phyloP scores from a whole-genome alignment of 495 filamentous ascomycete genomes.

The Entonaema liquescens region DNA sequence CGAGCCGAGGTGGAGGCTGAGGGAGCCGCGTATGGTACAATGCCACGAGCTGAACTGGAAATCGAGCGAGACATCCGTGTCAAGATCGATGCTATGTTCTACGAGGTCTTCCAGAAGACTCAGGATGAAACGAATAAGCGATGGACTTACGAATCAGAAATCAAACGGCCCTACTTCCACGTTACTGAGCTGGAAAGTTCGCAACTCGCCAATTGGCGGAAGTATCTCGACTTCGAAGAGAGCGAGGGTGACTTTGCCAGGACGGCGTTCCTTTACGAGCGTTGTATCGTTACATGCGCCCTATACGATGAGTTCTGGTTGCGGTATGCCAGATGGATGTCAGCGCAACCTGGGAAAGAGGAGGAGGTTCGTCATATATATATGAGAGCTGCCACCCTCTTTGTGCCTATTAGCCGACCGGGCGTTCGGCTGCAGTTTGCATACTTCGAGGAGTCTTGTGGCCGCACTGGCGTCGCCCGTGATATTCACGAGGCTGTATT shows the following conservation, averaged over 20 bases:
- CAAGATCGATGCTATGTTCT: constrained; percentile 80
- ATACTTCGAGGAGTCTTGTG: constrained; percentile 89
- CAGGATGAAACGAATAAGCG: constrained; percentile 91
- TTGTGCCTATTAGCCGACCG: constrained; percentile 83
- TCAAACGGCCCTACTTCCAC: constrained; percentile 97
- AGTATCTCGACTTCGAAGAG: constrained; percentile 98
- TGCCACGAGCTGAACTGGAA: constrained; percentile 71
- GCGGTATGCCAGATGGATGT: constrained; percentile 97
- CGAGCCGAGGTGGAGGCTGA: constrained; percentile 74
- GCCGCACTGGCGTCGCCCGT: constrained; percentile 76
- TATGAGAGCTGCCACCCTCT: constrained; percentile 83
- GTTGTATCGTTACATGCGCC: constrained; percentile 89
- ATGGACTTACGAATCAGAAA: constrained; percentile 93
- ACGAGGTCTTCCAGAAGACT: constrained; percentile 81
- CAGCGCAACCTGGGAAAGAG: constrained; percentile 77
- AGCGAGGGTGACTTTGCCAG: constrained; percentile 78
- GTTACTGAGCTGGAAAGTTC: constrained; percentile 89
- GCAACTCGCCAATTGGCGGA: constrained; percentile 92
- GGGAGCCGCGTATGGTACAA: constrained; percentile 49
- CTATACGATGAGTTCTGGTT: constrained; percentile 99
- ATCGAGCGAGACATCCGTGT: constrained; percentile 83
- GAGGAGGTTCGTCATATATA: constrained; percentile 96
- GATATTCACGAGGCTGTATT: constrained; percentile 88
- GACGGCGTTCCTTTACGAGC: constrained; percentile 87
- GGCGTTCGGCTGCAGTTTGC: constrained; percentile 89